Evolutionary conservation across 371 early-diverging fungal species (phyloP).

Genomic region (Conidiobolus incongruus): DNA sequence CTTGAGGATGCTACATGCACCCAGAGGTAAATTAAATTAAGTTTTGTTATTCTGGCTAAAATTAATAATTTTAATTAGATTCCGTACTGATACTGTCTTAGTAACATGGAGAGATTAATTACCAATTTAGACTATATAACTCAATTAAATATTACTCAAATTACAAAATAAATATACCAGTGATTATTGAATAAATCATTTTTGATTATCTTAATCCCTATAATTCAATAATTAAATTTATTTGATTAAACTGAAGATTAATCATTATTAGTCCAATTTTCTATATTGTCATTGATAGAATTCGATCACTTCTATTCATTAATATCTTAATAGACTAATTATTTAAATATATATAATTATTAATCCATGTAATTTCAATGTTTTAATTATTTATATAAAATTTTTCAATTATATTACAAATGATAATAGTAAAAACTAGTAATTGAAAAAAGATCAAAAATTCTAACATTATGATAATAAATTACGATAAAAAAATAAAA

Average conservation of each 20-base stretch:
- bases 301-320: neutral
- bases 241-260: neutral
- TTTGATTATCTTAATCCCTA: neutral
- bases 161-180: neutral
- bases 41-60: conserved; percentile 1
- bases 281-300: neutral
- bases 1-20: conserved; percentile 80
- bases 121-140: neutral
- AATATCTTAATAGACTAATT: neutral
- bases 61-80: conserved; percentile 12
- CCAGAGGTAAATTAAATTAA: conserved; percentile 35
- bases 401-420: neutral
- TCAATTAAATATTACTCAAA: neutral
- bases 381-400: neutral
- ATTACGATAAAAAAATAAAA: too few species aligned
- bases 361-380: neutral
- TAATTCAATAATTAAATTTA: neutral
- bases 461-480: too few species aligned
- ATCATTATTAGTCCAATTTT: neutral
- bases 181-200: neutral
- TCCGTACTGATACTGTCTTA: conserved; percentile 79
- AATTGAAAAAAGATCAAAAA: too few species aligned
- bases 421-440: neutral
- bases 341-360: neutral
- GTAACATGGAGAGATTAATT: conserved; percentile 65